Conservation (phyloP, 148 eudicot genomes). For the Vaccinium vitisidaea region DNA sequence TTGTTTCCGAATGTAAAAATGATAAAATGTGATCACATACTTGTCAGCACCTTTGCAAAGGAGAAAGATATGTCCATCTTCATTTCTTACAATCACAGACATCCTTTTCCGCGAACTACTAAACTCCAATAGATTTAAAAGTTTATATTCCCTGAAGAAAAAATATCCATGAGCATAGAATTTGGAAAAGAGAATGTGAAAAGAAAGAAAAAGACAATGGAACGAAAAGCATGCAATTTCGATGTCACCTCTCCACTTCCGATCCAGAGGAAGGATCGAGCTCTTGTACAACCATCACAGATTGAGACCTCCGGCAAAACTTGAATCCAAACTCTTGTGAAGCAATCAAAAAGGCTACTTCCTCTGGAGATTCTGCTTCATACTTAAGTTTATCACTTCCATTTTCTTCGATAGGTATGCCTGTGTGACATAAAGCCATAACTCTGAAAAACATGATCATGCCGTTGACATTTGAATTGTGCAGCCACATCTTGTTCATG, state of each 20-base stretch:
- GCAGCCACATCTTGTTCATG: slow-evolving; percentile 32
- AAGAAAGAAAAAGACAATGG: not conserved
- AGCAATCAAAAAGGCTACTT: slow-evolving; percentile 44
- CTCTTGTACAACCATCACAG: slow-evolving; percentile 35
- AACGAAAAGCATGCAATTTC: not conserved
- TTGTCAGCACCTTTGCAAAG: slow-evolving; percentile 53
- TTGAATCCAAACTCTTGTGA: slow-evolving; percentile 47
- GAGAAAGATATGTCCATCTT: slow-evolving; percentile 37
- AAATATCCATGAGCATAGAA: not conserved
- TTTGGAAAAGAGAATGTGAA: not conserved
- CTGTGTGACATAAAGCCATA: slow-evolving; percentile 50
- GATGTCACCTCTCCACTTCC: slow-evolving; percentile 36
- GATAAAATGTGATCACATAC: slow-evolving; percentile 21
- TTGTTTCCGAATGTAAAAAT: too few species aligned
- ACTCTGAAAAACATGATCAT: slow-evolving; percentile 46
- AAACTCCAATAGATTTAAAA: slow-evolving; percentile 38
- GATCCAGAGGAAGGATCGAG: slow-evolving; percentile 31
- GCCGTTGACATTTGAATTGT: slow-evolving; percentile 33
- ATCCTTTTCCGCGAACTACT: slow-evolving; percentile 47
- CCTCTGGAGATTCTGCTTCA: slow-evolving; percentile 50
- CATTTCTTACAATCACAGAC: slow-evolving; percentile 48
- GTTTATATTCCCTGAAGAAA: slow-evolving; percentile 37
- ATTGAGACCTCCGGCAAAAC: slow-evolving; percentile 43
- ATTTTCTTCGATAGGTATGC: slow-evolving; percentile 36
- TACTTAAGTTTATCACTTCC: slow-evolving; percentile 24